Conservation (phyloP, 306 rosid species). For the Potentilla sterilis region DNA sequence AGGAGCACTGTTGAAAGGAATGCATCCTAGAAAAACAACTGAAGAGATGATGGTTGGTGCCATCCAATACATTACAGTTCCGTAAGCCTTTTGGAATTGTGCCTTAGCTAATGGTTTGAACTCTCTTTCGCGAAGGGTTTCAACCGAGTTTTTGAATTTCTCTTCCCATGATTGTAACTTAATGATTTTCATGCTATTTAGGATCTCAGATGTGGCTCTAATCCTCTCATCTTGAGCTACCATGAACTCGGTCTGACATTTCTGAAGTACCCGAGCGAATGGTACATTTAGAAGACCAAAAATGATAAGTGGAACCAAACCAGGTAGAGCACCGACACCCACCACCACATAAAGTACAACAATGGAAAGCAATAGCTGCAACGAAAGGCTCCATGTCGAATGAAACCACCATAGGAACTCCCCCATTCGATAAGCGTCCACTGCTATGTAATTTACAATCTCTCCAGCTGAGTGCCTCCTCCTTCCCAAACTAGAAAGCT, state of each 20-base stretch:
- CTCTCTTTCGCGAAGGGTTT: slow-evolving; percentile 49
- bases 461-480: slow-evolving; percentile 67
- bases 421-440: slow-evolving; percentile 82
- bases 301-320: slow-evolving; percentile 51
- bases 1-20: slow-evolving; percentile 47
- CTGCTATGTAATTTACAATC: slow-evolving; percentile 69
- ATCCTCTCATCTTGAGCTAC: slow-evolving; percentile 67
- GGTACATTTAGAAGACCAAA: slow-evolving; percentile 65
- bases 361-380: slow-evolving; percentile 46
- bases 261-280: slow-evolving; percentile 49
- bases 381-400: slow-evolving; percentile 36
- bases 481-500: slow-evolving; percentile 61
- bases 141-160: slow-evolving; percentile 48
- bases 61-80: slow-evolving; percentile 58
- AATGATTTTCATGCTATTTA: slow-evolving; percentile 72
- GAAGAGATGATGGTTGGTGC: slow-evolving; percentile 65
- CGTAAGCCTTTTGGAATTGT: slow-evolving; percentile 39
- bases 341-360: slow-evolving; percentile 46
- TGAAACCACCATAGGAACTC: slow-evolving; percentile 88
- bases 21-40: slow-evolving; percentile 53
- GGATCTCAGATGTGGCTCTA: slow-evolving; percentile 72
- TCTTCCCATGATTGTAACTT: slow-evolving; percentile 86
- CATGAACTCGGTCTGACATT: slow-evolving; percentile 59
- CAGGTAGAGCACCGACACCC: slow-evolving; percentile 71
- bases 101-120: slow-evolving; percentile 56